Base-by-base conservation (phyloP, 2,329 filamentous ascomycete species). In the Clonostachys sp. region DNA sequence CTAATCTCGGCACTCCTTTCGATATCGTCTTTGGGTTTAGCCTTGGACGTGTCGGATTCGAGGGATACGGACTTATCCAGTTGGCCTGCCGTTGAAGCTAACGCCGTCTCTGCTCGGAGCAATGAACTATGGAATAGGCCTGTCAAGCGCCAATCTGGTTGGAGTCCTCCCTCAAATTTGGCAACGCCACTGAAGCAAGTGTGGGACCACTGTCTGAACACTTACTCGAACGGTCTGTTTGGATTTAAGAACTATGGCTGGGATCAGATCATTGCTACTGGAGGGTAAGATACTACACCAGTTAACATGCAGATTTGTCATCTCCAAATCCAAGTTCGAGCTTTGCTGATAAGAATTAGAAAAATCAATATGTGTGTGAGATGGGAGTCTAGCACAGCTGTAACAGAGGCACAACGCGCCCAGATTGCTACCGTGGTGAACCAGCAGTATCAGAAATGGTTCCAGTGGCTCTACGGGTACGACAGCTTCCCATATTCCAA, bases 401-500 rank as follows among this genome's bases (percentile, higher is more conserved):
- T 71, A 8, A 65, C 64, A 1, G 65, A 63, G 7, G 67, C 59
- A 2, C 63, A 72, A 48, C 67, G 71, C 13, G 56, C 56, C 13
- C 54, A 68, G 45, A 55, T 72, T 34, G 61, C 67, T 41, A 46
- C 56, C 6, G 62, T 64, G 1, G 55, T 70, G 5, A 58, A 65
- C 45, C 55, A 55, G 36, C 61, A 62, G 13, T 67, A 70, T 56
- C 57, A 64, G 45, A 65, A 65, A 48, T 73, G 68, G 69, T 69
- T 70, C 47, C 64, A 67, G 46, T 64, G 67, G 52, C 60, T 73
- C 38, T 65, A 67, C 16, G 69, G 68, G 13, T 74, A 66, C 44
- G 70, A 73, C 36, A 63, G 63, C 45, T 74, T 70, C 55, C 71
- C 71, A 7, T 72, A 65, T 44, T 52, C 55, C 43, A 61, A 62